These are phyloP conservation scores for Penicillium aurantiogriseum DNA, from an alignment of 2,329 filamentous ascomycete species.

Conservation along the genomic window DNA sequence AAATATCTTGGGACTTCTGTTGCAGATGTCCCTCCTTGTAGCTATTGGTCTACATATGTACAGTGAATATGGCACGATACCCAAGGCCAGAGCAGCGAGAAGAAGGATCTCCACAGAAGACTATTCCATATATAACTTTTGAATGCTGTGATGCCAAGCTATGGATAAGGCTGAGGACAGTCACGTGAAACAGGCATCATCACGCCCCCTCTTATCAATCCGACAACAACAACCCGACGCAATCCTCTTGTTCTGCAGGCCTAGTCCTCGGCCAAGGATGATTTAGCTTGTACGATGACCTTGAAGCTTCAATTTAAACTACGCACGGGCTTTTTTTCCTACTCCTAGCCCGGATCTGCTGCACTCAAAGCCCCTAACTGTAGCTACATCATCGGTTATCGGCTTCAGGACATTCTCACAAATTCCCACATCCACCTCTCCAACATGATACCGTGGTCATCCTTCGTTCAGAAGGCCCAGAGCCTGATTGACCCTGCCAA, in stretches of 20 bases:
- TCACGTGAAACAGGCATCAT: constrained; percentile 21
- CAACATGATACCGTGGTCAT: constrained; percentile 65
- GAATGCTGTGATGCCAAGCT: constrained; percentile 6
- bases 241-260: constrained; percentile 18
- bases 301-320: constrained; percentile 15
- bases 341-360: constrained; percentile 20
- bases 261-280: constrained; percentile 22
- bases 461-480: constrained; percentile 92
- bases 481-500: constrained; percentile 89
- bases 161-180: constrained; percentile 16
- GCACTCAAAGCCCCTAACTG: constrained; percentile 22
- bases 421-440: constrained; percentile 9
- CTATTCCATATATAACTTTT: neutral
- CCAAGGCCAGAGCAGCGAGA: neutral
- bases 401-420: constrained; percentile 3
- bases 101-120: neutral
- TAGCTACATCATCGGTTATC: constrained; percentile 24
- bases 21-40: no score
- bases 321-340: constrained; percentile 25
- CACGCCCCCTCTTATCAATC: constrained; percentile 25
- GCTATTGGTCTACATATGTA: no score
- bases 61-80: neutral
- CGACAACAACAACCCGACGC: constrained; percentile 21
- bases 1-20: no score
- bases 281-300: constrained; percentile 32